These are phyloP conservation scores for Borealophlyctis nickersoniae DNA, from an alignment of 192 early-diverging fungal genomes.

Conservation along the genomic window DNA sequence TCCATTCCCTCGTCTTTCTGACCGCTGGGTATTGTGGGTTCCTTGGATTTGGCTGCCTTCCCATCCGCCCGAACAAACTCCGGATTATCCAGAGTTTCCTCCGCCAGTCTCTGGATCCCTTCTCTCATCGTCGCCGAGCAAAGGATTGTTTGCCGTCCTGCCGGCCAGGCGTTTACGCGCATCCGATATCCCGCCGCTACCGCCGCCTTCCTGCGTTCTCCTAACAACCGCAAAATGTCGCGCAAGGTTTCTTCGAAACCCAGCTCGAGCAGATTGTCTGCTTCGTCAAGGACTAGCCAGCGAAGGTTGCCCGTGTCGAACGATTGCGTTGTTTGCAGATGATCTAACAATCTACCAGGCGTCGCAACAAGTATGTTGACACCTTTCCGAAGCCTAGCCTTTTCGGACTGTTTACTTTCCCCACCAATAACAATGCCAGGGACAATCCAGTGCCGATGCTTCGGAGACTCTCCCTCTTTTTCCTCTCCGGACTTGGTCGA, in stretches of 20 bases:
- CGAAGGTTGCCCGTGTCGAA: slow-evolving; percentile 81
- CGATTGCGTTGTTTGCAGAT: slow-evolving; percentile 76
- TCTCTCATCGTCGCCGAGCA: slow-evolving; percentile 92
- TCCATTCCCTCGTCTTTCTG: slow-evolving; percentile 17
- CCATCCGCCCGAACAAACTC: slow-evolving; percentile 59
- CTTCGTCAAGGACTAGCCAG: slow-evolving; percentile 98
- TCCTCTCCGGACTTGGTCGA: slow-evolving; percentile 74
- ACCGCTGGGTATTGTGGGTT: no score
- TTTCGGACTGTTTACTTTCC: slow-evolving; percentile 89
- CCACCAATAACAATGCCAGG: slow-evolving; percentile 82
- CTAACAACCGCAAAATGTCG: slow-evolving; percentile 43
- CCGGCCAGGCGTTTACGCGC: slow-evolving; percentile 35
- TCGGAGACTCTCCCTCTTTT: slow-evolving; percentile 79
- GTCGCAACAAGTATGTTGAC: slow-evolving; percentile 89
- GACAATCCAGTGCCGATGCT: slow-evolving; percentile 82
- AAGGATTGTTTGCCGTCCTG: slow-evolving; percentile 43
- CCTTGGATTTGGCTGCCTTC: slow-evolving; percentile 15
- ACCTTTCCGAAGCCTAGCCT: slow-evolving; percentile 75
- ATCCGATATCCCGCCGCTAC: slow-evolving; percentile 16
- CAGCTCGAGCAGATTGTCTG: slow-evolving; percentile 91
- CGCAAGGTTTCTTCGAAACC: slow-evolving; percentile 67
- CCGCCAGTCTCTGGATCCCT: slow-evolving; percentile 79
- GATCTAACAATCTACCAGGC: slow-evolving; percentile 94
- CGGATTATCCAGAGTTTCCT: slow-evolving; percentile 73
- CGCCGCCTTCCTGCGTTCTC: slow-evolving; percentile 24